Conservation (phyloP, 1,139 yeast species). For the Zygosaccharomyces pseudobailii region DNA sequence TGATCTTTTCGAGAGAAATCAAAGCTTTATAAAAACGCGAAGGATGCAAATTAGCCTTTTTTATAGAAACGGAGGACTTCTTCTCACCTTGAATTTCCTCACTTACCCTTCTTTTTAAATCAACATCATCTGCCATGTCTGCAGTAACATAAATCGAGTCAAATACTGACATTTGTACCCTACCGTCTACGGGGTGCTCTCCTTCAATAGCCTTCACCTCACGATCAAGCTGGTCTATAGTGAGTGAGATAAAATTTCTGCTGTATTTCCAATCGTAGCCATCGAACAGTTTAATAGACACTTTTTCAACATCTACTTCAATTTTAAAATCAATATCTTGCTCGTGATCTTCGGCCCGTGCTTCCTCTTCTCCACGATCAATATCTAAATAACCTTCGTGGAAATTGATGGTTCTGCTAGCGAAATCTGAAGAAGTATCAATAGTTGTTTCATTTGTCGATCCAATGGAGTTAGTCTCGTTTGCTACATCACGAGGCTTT, state of each 20-base stretch:
- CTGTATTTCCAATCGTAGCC: conserved; percentile 94
- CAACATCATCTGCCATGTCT: conserved; percentile 15
- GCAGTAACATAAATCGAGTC: conserved; percentile 30
- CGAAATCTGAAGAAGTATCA: conserved; percentile 10
- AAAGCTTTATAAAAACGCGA: conserved; percentile 60
- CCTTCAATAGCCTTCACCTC: conserved; percentile 23
- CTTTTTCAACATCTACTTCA: conserved; percentile 33
- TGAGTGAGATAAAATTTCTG: conserved; percentile 56
- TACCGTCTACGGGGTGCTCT: conserved; percentile 17
- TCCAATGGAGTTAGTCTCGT: background rate
- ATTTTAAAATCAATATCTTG: conserved; percentile 9
- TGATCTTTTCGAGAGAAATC: conserved; percentile 52
- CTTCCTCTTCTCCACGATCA: background rate
- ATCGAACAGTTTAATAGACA: conserved; percentile 61
- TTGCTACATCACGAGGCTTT: background rate
- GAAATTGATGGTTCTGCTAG: conserved; percentile 4
- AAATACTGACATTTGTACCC: conserved; percentile 21
- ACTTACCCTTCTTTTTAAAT: conserved; percentile 19
- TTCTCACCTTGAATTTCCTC: conserved; percentile 25
- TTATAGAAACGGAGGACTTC: conserved; percentile 23
- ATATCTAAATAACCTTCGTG: conserved; percentile 12
- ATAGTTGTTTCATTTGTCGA: conserved; percentile 1
- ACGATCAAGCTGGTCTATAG: conserved; percentile 40
- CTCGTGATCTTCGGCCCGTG: background rate
- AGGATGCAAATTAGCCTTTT: conserved; percentile 55